Conservation (phyloP, 129 eudicot genomes). For the Erigeron canadensis region DNA sequence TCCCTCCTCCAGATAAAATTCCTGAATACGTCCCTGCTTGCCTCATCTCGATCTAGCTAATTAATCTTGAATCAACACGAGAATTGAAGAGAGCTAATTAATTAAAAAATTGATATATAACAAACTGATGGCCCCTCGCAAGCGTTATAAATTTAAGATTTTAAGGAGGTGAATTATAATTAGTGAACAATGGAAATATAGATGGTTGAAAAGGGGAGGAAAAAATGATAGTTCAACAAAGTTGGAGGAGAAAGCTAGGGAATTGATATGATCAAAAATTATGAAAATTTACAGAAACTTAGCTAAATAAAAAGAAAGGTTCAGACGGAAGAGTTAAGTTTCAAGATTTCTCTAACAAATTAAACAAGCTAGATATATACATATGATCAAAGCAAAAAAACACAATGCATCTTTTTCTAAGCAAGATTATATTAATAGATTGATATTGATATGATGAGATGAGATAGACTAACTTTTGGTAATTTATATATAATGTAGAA, state of each 20-base stretch:
- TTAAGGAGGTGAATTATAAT: neutral
- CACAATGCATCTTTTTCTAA: neutral
- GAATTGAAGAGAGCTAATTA: too few species aligned
- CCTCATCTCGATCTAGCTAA: too few species aligned
- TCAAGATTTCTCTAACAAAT: neutral
- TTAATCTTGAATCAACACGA: neutral
- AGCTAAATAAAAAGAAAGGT: neutral
- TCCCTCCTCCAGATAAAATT: constrained; percentile 53
- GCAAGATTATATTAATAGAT: constrained; percentile 18
- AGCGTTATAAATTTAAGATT: neutral
- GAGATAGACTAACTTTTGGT: neutral
- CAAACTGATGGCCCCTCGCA: neutral
- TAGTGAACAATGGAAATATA: neutral
- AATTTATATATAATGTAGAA: constrained; percentile 6
- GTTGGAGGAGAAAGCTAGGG: neutral
- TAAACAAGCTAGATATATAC: neutral
- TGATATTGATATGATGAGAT: constrained; percentile 23
- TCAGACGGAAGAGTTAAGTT: neutral
- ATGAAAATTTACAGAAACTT: neutral
- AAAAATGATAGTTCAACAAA: neutral
- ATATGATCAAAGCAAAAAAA: neutral
- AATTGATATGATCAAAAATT: neutral
- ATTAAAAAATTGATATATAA: too few species aligned
- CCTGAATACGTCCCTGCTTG: constrained; percentile 65
- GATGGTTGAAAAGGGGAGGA: neutral